Base-by-base conservation (phyloP, 2,329 filamentous ascomycete genomes). In the Metarhizium anisopliae region DNA sequence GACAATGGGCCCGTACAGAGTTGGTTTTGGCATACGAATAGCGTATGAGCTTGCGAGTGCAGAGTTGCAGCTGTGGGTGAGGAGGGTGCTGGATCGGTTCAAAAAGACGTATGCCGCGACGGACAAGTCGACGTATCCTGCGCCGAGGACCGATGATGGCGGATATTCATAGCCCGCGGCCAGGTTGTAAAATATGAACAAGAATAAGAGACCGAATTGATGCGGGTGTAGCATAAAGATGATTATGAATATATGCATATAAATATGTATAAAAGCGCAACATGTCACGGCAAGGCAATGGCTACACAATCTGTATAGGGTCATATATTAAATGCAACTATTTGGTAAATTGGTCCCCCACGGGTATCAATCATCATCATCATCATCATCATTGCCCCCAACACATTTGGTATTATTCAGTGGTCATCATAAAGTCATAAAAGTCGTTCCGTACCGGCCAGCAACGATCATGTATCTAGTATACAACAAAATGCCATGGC, bases 21-120 rank as follows among this genome's bases (percentile, higher is more conserved):
- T 73, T 36, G 71, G 70, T 10, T 72, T 60, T 52, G 61, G 68
- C 18, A 59, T 74, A 47, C 64, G 71, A 25, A 70, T 75, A 25
- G 69, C 65, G 47, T 72, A 72, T 54, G 72, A 74, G 51, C 67
- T 75, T 60, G 69, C 67, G 32, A 67, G 67, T 40, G 57, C 62
- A 8, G 59, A 65, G 18, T 65, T 64, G 10, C 70, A 71, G 62
- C 59, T 59, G 25, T 74, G 72, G 71, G 67, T 72, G 29, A 54
- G 62, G 7, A 54, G 56, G 6, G 59, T 68, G 58, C 59, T 73
- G 42, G 64, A 66, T 40, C 61, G 60, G 30, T 69, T 69, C 42
- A 62, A 63, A 29, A 60, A 63, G 55, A 66, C 59, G 1, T 73
- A 71, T 63, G 71, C 69, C 3, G 68, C 70, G 3, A 64, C 67